Evolutionary conservation across 331 rosid genomes (phyloP).

Genomic region (Stylosanthes scabra): DNA sequence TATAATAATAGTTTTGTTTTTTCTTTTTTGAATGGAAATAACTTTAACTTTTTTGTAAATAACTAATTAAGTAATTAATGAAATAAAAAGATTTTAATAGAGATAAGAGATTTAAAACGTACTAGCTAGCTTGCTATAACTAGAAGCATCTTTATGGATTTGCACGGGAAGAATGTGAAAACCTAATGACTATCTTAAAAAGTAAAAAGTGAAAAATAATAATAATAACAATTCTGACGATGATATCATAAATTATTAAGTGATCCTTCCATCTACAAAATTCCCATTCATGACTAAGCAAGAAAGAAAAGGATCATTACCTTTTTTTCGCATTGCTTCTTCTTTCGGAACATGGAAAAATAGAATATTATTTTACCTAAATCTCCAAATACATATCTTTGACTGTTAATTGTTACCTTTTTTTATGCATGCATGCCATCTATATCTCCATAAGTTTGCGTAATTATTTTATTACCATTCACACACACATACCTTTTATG

Average conservation of each 20-base stretch:
- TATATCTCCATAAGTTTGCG: no score
- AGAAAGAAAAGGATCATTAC: neutral
- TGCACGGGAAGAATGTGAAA: neutral
- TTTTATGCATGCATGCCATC: no score
- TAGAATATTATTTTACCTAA: slow-evolving; percentile 6
- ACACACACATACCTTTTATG: no score
- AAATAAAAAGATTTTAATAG: no score
- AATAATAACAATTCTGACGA: neutral
- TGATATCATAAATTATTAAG: neutral
- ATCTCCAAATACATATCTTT: slow-evolving; percentile 19
- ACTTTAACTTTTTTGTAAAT: no score
- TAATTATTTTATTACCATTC: no score
- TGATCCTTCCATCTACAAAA: neutral
- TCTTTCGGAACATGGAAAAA: slow-evolving; percentile 22
- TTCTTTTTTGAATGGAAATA: no score
- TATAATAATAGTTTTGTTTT: no score
- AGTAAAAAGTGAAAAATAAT: neutral
- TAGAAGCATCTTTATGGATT: neutral
- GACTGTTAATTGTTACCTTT: neutral
- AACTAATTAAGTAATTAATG: neutral
- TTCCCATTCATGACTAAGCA: neutral
- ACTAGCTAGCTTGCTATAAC: neutral
- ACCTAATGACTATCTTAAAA: neutral
- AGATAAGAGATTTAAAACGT: neutral
- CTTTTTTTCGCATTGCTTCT: slow-evolving; percentile 18